Evolutionary conservation across 2,329 filamentous ascomycete genomes (phyloP).

Genomic region (Cryphonectria parasitica): DNA sequence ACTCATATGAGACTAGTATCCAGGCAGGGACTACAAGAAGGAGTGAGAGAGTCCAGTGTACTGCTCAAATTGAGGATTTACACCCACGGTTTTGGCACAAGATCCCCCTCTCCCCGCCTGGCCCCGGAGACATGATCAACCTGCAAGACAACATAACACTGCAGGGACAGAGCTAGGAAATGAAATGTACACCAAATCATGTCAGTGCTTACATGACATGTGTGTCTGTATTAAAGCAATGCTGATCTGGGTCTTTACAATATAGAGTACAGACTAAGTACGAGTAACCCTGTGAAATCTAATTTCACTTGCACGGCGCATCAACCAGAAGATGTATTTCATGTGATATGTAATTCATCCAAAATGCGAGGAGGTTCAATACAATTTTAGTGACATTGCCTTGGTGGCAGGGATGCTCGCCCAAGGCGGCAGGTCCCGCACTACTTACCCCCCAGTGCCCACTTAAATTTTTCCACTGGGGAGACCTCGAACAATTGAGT

Average conservation of each 20-base stretch:
- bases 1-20: too few species aligned
- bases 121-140: neutral
- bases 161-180: too few species aligned
- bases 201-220: too few species aligned
- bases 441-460: neutral
- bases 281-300: too few species aligned
- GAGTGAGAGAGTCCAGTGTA: too few species aligned
- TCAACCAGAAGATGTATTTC: too few species aligned
- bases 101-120: neutral
- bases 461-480: slow-evolving; percentile 7
- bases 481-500: slow-evolving; percentile 10
- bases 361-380: neutral
- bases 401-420: slow-evolving; percentile 6
- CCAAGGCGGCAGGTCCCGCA: slow-evolving; percentile 8
- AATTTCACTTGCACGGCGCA: too few species aligned
- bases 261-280: too few species aligned
- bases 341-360: neutral
- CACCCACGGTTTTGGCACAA: neutral
- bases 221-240: too few species aligned
- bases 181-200: too few species aligned
- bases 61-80: neutral
- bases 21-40: too few species aligned
- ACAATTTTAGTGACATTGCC: neutral
- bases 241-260: too few species aligned
- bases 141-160: neutral